phyloP scores from a whole-genome alignment of 2,329 filamentous ascomycete genomes.

The Fusarium sp. region DNA sequence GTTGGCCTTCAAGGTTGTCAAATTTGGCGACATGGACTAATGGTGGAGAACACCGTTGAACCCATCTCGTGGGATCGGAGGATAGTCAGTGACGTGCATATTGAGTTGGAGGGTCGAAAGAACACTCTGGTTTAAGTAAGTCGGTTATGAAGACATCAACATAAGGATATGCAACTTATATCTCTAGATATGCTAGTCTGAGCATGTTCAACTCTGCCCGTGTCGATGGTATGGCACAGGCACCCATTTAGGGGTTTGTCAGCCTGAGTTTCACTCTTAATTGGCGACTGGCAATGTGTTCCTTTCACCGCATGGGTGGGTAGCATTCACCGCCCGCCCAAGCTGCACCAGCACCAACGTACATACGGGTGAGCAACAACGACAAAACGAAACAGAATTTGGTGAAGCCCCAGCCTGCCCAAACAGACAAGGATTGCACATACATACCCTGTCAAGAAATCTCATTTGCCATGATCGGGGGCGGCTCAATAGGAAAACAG shows the following conservation, averaged over 20 bases:
- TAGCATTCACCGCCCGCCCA: conserved; percentile 13
- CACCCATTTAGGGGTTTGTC: not conserved
- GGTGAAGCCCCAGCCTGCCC: conserved; percentile 2
- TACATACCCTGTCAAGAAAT: conserved; percentile 11
- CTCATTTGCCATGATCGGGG: not conserved
- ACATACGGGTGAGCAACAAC: conserved; percentile 7
- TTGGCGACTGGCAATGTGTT: not conserved
- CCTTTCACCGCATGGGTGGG: not conserved
- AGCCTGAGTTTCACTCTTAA: not conserved
- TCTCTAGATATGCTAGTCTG: not conserved
- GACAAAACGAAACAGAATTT: conserved; percentile 16
- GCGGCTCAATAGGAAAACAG: not conserved
- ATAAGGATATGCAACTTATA: not conserved
- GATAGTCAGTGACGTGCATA: conserved; percentile 18
- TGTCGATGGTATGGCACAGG: not conserved
- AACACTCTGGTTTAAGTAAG: not conserved
- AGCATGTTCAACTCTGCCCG: not conserved
- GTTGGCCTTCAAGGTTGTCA: conserved; percentile 8
- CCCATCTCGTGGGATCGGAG: conserved; percentile 4
- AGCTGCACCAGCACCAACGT: conserved; percentile 18
- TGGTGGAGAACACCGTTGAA: conserved; percentile 24
- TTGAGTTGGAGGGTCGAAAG: not conserved
- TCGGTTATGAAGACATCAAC: not conserved
- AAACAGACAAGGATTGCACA: conserved; percentile 4
- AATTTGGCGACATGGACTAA: conserved; percentile 1